Evolutionary conservation across 2,329 filamentous ascomycete species (phyloP).

Genomic region (Westerdykella ornata): DNA sequence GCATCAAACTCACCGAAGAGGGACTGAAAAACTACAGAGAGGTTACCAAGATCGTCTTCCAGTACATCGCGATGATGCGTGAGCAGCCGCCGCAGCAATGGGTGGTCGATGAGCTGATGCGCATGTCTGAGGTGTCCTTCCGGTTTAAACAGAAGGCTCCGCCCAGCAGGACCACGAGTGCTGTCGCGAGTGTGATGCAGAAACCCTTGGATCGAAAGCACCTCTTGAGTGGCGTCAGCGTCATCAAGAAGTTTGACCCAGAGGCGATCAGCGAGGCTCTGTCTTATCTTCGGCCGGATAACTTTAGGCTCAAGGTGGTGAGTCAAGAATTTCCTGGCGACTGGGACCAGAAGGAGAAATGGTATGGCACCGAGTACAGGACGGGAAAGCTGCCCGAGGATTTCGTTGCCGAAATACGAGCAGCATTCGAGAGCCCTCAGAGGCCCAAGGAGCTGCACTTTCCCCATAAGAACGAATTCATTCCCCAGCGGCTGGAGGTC

Average conservation of each 20-base stretch:
- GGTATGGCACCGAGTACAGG: constrained; percentile 95
- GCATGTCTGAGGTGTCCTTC: constrained; percentile 87
- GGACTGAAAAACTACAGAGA: constrained; percentile 76
- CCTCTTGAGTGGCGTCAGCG: constrained; percentile 72
- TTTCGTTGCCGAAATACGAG: constrained; percentile 63
- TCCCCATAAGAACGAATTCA: constrained; percentile 91
- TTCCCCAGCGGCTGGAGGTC: constrained; percentile 86
- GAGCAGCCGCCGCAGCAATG: constrained; percentile 78
- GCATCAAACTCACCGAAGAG: constrained; percentile 75
- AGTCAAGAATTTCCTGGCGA: constrained; percentile 76
- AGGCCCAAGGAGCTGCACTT: constrained; percentile 70
- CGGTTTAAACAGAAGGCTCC: constrained; percentile 90
- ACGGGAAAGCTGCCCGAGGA: constrained; percentile 70
- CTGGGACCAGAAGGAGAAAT: constrained; percentile 86
- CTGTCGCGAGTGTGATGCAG: constrained; percentile 82
- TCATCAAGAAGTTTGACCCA: constrained; percentile 73
- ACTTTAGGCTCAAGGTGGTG: constrained; percentile 77
- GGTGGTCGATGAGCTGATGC: constrained; percentile 90
- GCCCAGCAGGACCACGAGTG: constrained; percentile 82
- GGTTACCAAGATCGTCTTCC: constrained; percentile 76
- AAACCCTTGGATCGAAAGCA: constrained; percentile 78
- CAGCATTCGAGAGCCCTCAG: constrained; percentile 54
- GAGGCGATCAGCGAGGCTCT: constrained; percentile 68
- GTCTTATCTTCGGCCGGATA: constrained; percentile 72
- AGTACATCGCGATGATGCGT: constrained; percentile 81